Conservation (phyloP, 768 basidiomycete species). For the Postia placenta region DNA sequence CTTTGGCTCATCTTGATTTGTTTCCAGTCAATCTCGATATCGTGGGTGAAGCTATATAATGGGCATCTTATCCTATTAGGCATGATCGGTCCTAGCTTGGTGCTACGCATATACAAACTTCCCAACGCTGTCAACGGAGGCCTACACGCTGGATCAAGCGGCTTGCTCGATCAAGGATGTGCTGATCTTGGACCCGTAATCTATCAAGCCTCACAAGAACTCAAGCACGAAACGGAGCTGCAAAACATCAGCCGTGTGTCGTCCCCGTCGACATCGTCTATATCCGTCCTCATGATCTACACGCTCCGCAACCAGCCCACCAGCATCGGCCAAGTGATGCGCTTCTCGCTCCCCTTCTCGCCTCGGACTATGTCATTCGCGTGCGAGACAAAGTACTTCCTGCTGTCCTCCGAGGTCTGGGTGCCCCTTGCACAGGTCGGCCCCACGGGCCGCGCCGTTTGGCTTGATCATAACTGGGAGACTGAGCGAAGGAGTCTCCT, state of each 20-base stretch:
- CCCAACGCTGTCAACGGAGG: constrained; percentile 9
- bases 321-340: constrained; percentile 13
- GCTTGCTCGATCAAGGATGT: neutral
- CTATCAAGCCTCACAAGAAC: constrained; percentile 11
- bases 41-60: constrained; percentile 28
- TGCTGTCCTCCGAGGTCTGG: constrained; percentile 17
- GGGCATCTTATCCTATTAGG: constrained; percentile 29
- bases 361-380: neutral
- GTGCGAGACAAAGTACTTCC: constrained; percentile 6
- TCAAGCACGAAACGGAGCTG: constrained; percentile 12
- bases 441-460: constrained; percentile 43
- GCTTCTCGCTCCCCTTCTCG: constrained; percentile 7
- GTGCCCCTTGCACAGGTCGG: constrained; percentile 24
- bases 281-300: constrained; percentile 17
- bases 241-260: constrained; percentile 18
- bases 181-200: constrained; percentile 16
- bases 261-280: constrained; percentile 8
- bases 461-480: constrained; percentile 47
- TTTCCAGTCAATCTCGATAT: constrained; percentile 24
- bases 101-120: constrained; percentile 26
- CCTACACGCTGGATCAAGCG: neutral
- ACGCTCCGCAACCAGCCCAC: constrained; percentile 8
- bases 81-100: constrained; percentile 21
- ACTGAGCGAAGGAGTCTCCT: constrained; percentile 42
- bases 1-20: too few species aligned